A percentile compares a stretch with the other conserved stretches of the same genome.
Conservation (phyloP, 495 filamentous ascomycete species). For the Stereocaulon alpinum region DNA sequence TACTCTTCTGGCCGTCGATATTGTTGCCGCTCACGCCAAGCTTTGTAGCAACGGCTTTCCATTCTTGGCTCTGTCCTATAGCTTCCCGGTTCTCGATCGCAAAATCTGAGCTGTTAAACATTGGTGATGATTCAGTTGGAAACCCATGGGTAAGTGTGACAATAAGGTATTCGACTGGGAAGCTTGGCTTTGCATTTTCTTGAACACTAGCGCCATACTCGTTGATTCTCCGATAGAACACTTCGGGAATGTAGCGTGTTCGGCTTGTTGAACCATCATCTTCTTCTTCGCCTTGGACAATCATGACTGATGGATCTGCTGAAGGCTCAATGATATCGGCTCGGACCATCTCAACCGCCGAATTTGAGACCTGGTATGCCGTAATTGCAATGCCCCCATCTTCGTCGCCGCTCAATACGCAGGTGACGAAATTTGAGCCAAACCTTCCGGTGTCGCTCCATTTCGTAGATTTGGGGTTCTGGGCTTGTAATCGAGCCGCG, state of each 20-base stretch:
- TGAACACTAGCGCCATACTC: constrained; percentile 94
- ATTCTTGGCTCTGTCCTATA: constrained; percentile 73
- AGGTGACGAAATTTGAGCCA: constrained; percentile 95
- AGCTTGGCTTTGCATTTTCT: constrained; percentile 91
- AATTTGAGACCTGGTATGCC: constrained; percentile 88
- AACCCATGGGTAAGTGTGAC: constrained; percentile 96
- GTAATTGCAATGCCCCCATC: constrained; percentile 79
- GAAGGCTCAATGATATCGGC: constrained; percentile 93
- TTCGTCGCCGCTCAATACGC: constrained; percentile 85
- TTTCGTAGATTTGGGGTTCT: constrained; percentile 82
- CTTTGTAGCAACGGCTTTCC: constrained; percentile 49
- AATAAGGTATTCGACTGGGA: constrained; percentile 92
- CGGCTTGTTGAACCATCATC: constrained; percentile 60
- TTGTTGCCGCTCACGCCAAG: constrained; percentile 44
- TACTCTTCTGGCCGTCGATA: constrained; percentile 49
- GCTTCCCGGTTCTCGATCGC: constrained; percentile 83
- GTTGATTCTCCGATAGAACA: constrained; percentile 92
- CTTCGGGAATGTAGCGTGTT: constrained; percentile 88
- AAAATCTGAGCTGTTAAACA: constrained; percentile 63
- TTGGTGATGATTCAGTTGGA: constrained; percentile 63
- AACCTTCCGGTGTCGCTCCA: constrained; percentile 95
- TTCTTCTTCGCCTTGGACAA: constrained; percentile 86
- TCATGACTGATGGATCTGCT: constrained; percentile 85
- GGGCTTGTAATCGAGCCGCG: constrained; percentile 74
- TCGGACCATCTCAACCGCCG: constrained; percentile 91